Conservation (phyloP, 805 yeast species). For the Nakazawaea populi region DNA sequence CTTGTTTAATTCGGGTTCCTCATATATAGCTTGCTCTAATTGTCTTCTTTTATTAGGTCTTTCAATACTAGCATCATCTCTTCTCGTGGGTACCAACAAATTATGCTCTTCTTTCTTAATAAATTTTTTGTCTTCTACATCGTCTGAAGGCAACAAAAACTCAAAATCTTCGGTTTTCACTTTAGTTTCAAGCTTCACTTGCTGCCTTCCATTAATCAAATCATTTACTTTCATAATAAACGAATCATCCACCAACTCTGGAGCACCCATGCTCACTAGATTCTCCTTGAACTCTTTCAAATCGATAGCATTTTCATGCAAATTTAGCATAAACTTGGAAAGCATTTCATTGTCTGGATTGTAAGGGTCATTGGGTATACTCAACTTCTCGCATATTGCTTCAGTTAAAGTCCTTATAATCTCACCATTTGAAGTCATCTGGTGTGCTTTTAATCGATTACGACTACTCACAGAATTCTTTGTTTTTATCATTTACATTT, state of each 20-base stretch:
- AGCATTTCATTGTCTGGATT: slow-evolving; percentile 9
- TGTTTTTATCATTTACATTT: background rate
- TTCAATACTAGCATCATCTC: background rate
- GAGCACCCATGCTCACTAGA: slow-evolving; percentile 11
- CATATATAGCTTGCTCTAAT: slow-evolving; percentile 16
- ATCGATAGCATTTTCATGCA: slow-evolving; percentile 8
- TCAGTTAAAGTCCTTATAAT: background rate
- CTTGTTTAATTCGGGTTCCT: slow-evolving; percentile 32
- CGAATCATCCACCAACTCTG: slow-evolving; percentile 6
- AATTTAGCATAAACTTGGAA: slow-evolving; percentile 10
- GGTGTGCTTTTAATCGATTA: background rate
- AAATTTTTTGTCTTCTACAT: background rate
- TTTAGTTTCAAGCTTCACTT: background rate
- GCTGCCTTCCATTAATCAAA: background rate
- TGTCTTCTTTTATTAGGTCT: background rate
- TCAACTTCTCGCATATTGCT: slow-evolving; percentile 2
- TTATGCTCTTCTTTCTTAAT: background rate
- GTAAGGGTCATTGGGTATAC: slow-evolving; percentile 4
- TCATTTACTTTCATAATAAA: background rate
- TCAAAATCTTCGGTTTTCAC: background rate
- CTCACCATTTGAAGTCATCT: background rate
- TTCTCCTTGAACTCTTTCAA: slow-evolving; percentile 9
- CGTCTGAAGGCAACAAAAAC: background rate
- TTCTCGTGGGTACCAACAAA: background rate
- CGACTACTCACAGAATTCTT: no score